Percentiles rank a stretch among this genome's conserved stretches.
These are phyloP conservation scores for Thalassiosira ordinaria DNA, from an alignment of 352 stramenopile genomes.

Conservation along the genomic window DNA sequence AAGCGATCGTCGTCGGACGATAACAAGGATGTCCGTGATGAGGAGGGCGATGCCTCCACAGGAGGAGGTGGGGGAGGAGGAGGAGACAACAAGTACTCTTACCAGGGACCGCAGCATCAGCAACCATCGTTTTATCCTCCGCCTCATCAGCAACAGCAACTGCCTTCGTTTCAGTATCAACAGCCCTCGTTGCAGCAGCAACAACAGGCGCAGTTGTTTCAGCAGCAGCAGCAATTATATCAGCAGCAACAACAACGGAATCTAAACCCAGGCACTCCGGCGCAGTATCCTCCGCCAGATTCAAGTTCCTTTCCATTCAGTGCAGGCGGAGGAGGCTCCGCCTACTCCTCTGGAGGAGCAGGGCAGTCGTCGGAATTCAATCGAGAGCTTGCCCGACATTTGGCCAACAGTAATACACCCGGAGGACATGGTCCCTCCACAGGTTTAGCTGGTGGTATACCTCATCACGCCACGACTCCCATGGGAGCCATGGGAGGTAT, in stretches of 20 bases:
- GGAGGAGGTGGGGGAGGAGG: no score
- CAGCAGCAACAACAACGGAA: slow-evolving; percentile 15
- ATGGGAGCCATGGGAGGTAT: background rate
- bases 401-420: background rate
- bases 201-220: no score
- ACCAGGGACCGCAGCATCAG: background rate
- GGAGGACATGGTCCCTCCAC: background rate
- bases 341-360: no score
- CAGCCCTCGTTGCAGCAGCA: background rate
- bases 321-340: no score
- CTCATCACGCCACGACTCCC: background rate
- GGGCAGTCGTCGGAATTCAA: background rate
- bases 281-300: background rate
- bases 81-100: no score
- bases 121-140: background rate
- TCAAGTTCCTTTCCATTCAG: background rate
- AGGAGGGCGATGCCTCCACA: no score
- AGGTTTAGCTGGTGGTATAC: no score
- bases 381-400: background rate
- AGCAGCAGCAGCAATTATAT: background rate
- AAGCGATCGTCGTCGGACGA: no score
- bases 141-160: background rate
- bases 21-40: no score
- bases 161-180: slow-evolving; percentile 3
- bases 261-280: slow-evolving; percentile 6